Evolutionary conservation across 352 stramenopile species (phyloP).

Genomic region (Globisporangium recalcitrans): DNA sequence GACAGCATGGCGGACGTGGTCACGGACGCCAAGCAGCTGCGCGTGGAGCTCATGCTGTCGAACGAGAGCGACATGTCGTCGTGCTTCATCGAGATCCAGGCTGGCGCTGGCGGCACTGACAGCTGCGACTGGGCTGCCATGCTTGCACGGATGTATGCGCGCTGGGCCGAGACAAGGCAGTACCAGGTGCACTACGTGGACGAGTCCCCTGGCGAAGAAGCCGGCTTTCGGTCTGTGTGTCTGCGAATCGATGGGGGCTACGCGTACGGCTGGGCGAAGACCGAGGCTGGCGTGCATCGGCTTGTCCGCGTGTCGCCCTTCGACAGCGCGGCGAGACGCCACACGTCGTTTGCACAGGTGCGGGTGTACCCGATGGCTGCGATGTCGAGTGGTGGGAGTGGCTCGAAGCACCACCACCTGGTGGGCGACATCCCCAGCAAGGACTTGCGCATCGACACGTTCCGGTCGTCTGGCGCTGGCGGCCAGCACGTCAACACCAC

Average conservation of each 20-base stretch:
- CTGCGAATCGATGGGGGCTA: slow-evolving; percentile 59
- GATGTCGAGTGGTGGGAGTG: slow-evolving; percentile 13
- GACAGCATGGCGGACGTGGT: slow-evolving; percentile 32
- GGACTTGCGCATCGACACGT: slow-evolving; percentile 93
- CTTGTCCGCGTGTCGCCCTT: slow-evolving; percentile 94
- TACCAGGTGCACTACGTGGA: slow-evolving; percentile 84
- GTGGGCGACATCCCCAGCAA: slow-evolving; percentile 56
- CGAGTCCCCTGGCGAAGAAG: slow-evolving; percentile 75
- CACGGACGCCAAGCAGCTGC: slow-evolving; percentile 42
- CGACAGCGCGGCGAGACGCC: slow-evolving; percentile 88
- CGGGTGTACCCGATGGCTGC: slow-evolving; percentile 63
- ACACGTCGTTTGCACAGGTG: slow-evolving; percentile 94
- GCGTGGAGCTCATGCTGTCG: slow-evolving; percentile 56
- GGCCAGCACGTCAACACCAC: slow-evolving; percentile 98
- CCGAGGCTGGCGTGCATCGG: slow-evolving; percentile 93
- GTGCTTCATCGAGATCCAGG: slow-evolving; percentile 80
- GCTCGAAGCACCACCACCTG: slow-evolving; percentile 17
- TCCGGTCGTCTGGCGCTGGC: slow-evolving; percentile 89
- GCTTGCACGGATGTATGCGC: slow-evolving; percentile 94
- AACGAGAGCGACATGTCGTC: slow-evolving; percentile 49
- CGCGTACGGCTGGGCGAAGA: slow-evolving; percentile 92
- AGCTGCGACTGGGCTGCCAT: slow-evolving; percentile 95
- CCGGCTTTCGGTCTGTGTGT: slow-evolving; percentile 62
- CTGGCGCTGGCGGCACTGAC: slow-evolving; percentile 90
- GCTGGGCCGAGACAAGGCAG: slow-evolving; percentile 40